Conservation (phyloP, 768 basidiomycete genomes). For the Kockovaella imperatae region DNA sequence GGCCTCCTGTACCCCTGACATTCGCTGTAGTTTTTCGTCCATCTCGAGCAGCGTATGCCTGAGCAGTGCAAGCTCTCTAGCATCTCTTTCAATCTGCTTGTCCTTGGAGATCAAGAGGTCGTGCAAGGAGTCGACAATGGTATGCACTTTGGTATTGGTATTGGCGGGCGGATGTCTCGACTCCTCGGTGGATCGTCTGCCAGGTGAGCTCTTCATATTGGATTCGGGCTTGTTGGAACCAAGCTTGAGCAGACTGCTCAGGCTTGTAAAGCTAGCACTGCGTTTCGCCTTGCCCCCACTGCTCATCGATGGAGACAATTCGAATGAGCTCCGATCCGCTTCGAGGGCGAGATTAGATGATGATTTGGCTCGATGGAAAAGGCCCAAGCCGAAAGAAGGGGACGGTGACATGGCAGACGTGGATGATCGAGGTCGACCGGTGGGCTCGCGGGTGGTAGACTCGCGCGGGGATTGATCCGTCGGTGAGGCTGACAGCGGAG, state of each 20-base stretch:
- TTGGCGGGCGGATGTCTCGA: background rate
- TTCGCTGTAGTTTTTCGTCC: conserved; percentile 31
- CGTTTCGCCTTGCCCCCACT: conserved; percentile 18
- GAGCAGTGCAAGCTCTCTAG: conserved; percentile 31
- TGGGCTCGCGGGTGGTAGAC: too few relatives aligned
- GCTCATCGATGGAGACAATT: conserved; percentile 11
- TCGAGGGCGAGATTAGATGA: too few relatives aligned
- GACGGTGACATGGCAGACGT: too few relatives aligned
- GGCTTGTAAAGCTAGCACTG: conserved; percentile 30
- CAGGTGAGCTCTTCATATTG: background rate
- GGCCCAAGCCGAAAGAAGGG: too few relatives aligned
- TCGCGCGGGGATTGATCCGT: too few relatives aligned
- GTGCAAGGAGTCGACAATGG: conserved; percentile 27
- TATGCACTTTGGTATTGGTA: conserved; percentile 28
- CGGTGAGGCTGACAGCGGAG: too few relatives aligned
- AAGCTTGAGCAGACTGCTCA: conserved; percentile 23
- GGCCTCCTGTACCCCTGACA: background rate
- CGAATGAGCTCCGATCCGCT: background rate
- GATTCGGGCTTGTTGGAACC: background rate
- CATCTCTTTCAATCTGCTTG: conserved; percentile 36
- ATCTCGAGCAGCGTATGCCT: conserved; percentile 32
- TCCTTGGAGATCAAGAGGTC: conserved; percentile 33
- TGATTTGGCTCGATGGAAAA: too few relatives aligned
- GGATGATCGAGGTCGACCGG: too few relatives aligned
- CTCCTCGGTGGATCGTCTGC: background rate